Evolutionary conservation across 1,284 basidiomycete species (phyloP).

Genomic region (Amylostereum chailletii): DNA sequence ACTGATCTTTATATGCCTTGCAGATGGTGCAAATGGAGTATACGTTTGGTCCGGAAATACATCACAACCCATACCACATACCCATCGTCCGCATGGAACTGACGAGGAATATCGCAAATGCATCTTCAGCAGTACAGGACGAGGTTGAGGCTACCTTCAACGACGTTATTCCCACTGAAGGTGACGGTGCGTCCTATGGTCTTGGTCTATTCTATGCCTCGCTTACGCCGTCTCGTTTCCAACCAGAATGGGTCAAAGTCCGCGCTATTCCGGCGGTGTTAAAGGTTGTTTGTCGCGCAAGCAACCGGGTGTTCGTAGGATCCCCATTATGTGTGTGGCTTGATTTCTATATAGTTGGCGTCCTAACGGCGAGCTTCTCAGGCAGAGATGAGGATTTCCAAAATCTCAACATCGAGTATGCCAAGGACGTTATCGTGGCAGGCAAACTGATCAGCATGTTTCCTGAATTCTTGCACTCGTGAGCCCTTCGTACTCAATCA

Average conservation of each 20-base stretch:
- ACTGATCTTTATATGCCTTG: conserved; percentile 5
- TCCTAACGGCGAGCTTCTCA: conserved; percentile 11
- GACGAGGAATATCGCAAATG: conserved; percentile 24
- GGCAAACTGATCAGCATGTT: conserved; percentile 22
- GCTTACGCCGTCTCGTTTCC: too few species aligned
- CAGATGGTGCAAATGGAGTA: conserved; percentile 28
- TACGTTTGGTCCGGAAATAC: conserved; percentile 26
- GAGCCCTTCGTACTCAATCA: conserved; percentile 9
- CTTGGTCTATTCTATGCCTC: too few species aligned
- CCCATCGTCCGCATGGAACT: conserved; percentile 25
- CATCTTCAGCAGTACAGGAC: conserved; percentile 28
- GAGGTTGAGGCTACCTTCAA: conserved; percentile 27
- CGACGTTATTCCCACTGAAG: conserved; percentile 19
- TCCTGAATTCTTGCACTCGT: conserved; percentile 32
- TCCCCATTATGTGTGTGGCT: conserved; percentile 26
- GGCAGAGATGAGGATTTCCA: conserved; percentile 31
- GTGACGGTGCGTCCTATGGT: conserved; percentile 14
- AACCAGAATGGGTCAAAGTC: conserved; percentile 30
- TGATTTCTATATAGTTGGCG: neutral
- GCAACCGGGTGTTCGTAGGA: conserved; percentile 33
- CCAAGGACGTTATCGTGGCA: conserved; percentile 21
- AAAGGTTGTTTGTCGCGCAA: conserved; percentile 29
- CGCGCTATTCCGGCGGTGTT: conserved; percentile 23
- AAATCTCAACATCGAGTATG: conserved; percentile 25
- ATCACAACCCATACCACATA: conserved; percentile 28